A percentile compares a stretch with the other conserved stretches of the same genome.
Conservation (phyloP, 176 grass and related monocot genomes). For the Musa schizocarpa region DNA sequence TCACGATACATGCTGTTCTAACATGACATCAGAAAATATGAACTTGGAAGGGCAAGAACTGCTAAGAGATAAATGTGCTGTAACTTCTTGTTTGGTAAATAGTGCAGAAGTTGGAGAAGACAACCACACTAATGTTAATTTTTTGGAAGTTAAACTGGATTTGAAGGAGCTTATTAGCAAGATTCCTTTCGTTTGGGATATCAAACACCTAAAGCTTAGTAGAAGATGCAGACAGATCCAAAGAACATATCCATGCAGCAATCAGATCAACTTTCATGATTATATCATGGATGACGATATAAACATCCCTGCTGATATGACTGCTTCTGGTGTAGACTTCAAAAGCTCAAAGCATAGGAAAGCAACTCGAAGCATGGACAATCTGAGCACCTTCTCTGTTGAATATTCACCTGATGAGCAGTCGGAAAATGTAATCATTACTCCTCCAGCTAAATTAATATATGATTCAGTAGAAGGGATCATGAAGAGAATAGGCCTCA, state of each 20-base stretch:
- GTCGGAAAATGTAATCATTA: constrained; percentile 17
- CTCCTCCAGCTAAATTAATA: constrained; percentile 21
- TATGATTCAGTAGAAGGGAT: constrained; percentile 19
- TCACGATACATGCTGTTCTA: background rate
- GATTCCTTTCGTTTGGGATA: background rate
- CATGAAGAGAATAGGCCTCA: constrained; percentile 2
- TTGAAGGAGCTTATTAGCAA: constrained; percentile 3
- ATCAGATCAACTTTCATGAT: background rate
- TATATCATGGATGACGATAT: background rate
- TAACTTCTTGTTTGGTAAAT: background rate
- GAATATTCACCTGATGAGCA: constrained; percentile 2
- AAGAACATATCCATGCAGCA: background rate
- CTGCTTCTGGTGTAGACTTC: constrained; percentile 14
- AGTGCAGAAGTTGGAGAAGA: background rate
- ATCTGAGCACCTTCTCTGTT: constrained; percentile 8
- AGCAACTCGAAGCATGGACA: constrained; percentile 18
- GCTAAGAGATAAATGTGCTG: background rate
- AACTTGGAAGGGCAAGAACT: background rate
- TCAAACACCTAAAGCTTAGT: background rate
- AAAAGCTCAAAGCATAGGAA: constrained; percentile 24
- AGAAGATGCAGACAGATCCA: background rate
- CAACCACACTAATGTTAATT: background rate
- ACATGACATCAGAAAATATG: background rate
- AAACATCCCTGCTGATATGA: constrained; percentile 12
- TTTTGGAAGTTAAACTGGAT: background rate